phyloP scores from a whole-genome alignment of 192 early-diverging fungal species.

The Diversispora epigaea region DNA sequence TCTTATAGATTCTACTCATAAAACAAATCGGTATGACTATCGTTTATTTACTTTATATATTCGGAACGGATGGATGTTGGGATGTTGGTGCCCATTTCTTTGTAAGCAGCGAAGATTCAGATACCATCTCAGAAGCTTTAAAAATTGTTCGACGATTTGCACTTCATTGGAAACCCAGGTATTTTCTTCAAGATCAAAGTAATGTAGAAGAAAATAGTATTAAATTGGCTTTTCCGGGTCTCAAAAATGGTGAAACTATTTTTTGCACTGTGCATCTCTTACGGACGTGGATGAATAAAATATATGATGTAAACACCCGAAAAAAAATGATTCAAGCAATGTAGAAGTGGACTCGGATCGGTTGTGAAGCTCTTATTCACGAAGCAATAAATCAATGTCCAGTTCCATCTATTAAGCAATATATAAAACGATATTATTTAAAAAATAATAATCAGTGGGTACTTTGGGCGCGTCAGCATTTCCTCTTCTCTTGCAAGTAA shows the following conservation, averaged over 20 bases:
- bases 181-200: conserved; percentile 19
- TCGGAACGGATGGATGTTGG: no score
- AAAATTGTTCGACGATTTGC: conserved; percentile 11
- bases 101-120: not conserved
- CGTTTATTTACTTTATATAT: no score
- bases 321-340: no score
- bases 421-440: not conserved
- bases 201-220: not conserved
- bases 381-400: not conserved
- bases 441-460: no score
- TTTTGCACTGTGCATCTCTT: conserved; percentile 23
- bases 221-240: conserved; percentile 12
- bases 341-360: no score
- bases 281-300: no score
- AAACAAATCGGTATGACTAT: no score
- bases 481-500: conserved; percentile 3
- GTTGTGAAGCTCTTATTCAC: no score
- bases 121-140: conserved; percentile 15
- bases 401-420: not conserved
- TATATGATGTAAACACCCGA: no score
- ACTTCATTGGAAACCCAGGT: not conserved
- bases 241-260: not conserved
- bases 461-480: conserved; percentile 24
- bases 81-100: not conserved
- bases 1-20: conserved; percentile 28